phyloP scores from a whole-genome alignment of 148 eudicot species.

The Silene uniflora region DNA sequence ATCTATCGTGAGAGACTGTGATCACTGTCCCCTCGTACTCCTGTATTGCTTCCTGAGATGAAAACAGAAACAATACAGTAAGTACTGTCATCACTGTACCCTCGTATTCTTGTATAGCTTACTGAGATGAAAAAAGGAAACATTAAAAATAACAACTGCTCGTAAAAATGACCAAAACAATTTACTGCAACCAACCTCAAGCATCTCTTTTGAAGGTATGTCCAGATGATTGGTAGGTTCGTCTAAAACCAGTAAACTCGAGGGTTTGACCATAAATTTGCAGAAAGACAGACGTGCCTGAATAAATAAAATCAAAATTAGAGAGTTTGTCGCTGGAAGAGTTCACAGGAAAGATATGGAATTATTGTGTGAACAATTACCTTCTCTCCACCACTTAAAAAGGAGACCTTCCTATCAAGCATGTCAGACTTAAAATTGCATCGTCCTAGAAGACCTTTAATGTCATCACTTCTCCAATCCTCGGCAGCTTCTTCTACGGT shows the following conservation, averaged over 20 bases:
- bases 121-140: conserved; percentile 32
- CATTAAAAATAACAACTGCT: not conserved
- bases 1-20: conserved; percentile 93
- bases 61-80: not conserved
- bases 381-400: conserved; percentile 97
- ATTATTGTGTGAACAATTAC: conserved; percentile 27
- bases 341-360: not conserved
- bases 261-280: conserved; percentile 95
- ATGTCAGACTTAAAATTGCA: conserved; percentile 91
- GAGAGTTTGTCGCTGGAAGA: not conserved
- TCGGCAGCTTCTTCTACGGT: conserved; percentile 95
- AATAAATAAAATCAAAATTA: conserved; percentile 11
- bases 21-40: conserved; percentile 88
- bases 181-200: conserved; percentile 53
- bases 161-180: not conserved
- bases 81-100: conserved; percentile 84
- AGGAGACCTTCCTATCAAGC: conserved; percentile 92
- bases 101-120: conserved; percentile 80
- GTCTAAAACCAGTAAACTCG: conserved; percentile 87
- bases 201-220: conserved; percentile 98
- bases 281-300: conserved; percentile 94
- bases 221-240: conserved; percentile 98
- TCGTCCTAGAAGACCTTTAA: conserved; percentile 92
- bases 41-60: conserved; percentile 74
- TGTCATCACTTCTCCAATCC: conserved; percentile 86